Evolutionary conservation across 2,329 filamentous ascomycete species (phyloP), one percentile per base, ranked within the genome.

Genomic region (Akanthomyces uredinophilus): DNA sequence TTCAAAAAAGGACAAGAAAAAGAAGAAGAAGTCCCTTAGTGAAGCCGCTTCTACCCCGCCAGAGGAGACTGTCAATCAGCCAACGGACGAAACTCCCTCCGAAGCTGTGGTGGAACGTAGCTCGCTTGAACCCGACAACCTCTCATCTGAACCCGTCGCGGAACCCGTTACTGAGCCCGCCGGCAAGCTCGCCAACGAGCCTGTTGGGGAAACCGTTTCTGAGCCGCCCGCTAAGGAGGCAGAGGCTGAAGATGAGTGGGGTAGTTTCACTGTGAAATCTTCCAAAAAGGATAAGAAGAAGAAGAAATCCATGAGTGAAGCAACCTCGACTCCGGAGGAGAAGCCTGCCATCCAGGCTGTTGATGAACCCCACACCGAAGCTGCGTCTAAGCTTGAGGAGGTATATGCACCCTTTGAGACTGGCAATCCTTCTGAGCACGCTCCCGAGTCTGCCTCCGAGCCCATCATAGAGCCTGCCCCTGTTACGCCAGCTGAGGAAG

Each of bases 241-340:
- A 14, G 39, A 47, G 24, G 65, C 69, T 65, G 66, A 70, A 67
- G 68, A 71, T 65, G 69, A 70, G 63, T 68, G 66, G 66, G 68
- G 67, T 70, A 67, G 68, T 66, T 70, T 67, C 58, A 70, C 66
- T 67, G 58, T 65, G 27, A 70, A 68, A 53, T 22, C 64, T 29
- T 70, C 68, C 0, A 71, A 71, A 63, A 72, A 73, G 51, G 67
- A 70, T n/a, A 74, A 70, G 56, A 71, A 70, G 60, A 67, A 64
- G 39, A 65, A 55, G 56, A 65, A 65, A 51, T 62, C 63, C 7
- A 20, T 54, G 29, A 41, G n/a, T 43, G 57, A 60, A 51, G 18
- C 35, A 10, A 8, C 10, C 7, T 20, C 24, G 13, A 43, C 52
- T 29, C 27, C 49, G 4, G 24, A 4, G 14, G 37, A 55, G 16